Conservation (phyloP, 257 asterid species). For the Primulina huaijiensis region DNA sequence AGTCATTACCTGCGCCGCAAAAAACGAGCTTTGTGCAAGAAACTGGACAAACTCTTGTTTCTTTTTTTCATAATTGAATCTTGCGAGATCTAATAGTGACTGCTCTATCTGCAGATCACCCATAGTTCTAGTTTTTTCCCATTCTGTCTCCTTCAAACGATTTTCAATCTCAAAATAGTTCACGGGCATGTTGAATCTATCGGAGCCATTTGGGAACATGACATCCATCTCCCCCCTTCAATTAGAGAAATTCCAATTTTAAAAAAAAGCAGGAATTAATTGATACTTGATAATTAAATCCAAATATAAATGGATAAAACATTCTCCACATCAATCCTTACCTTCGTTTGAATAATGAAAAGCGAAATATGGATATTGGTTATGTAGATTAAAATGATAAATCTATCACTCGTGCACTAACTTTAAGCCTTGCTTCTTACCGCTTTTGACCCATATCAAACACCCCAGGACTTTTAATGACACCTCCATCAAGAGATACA, state of each 20-base stretch:
- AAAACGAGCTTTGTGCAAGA: conserved; percentile 51
- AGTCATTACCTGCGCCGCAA: conserved; percentile 51
- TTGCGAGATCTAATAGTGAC: conserved; percentile 41
- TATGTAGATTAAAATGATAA: neutral
- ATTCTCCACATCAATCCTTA: neutral
- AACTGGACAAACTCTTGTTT: conserved; percentile 58
- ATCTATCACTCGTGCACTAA: neutral
- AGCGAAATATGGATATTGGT: neutral
- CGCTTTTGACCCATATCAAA: conserved; percentile 44
- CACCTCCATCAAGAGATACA: conserved; percentile 88
- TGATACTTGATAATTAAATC: conserved; percentile 9
- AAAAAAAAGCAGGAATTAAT: neutral
- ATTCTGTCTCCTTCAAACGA: conserved; percentile 51
- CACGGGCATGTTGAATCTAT: conserved; percentile 34
- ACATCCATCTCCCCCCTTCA: conserved; percentile 42
- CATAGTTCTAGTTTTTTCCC: conserved; percentile 57
- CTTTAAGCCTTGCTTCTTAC: conserved; percentile 40
- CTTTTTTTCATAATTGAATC: conserved; percentile 51
- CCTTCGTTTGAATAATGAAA: conserved; percentile 2
- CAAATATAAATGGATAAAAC: neutral
- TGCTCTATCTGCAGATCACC: conserved; percentile 73
- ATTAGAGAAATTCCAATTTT: conserved; percentile 15
- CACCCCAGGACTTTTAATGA: conserved; percentile 46
- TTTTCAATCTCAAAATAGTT: conserved; percentile 43
- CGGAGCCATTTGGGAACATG: conserved; percentile 58